Conservation (phyloP, 2,329 filamentous ascomycete genomes). For the Fusarium piperis region DNA sequence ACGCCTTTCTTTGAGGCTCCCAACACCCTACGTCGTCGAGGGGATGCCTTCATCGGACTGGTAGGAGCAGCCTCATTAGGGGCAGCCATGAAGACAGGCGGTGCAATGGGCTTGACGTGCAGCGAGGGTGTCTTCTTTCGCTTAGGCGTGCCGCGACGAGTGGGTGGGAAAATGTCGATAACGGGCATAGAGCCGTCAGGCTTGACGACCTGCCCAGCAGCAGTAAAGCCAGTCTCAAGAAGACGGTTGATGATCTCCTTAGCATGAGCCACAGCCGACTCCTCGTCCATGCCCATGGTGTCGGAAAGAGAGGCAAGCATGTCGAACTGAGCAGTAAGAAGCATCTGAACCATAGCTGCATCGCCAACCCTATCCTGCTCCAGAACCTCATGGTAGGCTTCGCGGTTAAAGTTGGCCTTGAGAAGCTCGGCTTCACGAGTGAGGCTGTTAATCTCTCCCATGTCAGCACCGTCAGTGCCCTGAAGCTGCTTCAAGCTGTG, state of each 20-base stretch:
- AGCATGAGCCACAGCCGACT: slow-evolving; percentile 83
- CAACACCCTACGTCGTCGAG: slow-evolving; percentile 77
- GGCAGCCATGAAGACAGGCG: slow-evolving; percentile 53
- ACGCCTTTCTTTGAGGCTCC: slow-evolving; percentile 73
- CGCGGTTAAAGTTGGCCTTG: slow-evolving; percentile 83
- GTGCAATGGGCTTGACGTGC: slow-evolving; percentile 55
- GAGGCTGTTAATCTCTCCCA: slow-evolving; percentile 73
- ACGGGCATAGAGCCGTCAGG: slow-evolving; percentile 76
- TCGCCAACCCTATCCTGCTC: slow-evolving; percentile 88
- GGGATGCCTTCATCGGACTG: slow-evolving; percentile 77
- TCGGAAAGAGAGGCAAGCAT: slow-evolving; percentile 85
- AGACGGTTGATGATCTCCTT: slow-evolving; percentile 81
- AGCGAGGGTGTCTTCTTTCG: slow-evolving; percentile 65
- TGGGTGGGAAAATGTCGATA: slow-evolving; percentile 75
- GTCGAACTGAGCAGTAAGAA: slow-evolving; percentile 92
- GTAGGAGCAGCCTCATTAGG: slow-evolving; percentile 44
- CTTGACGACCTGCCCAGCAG: slow-evolving; percentile 86
- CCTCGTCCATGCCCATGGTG: slow-evolving; percentile 83
- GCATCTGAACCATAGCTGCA: slow-evolving; percentile 78
- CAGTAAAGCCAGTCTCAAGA: slow-evolving; percentile 77
- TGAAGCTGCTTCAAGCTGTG: slow-evolving; percentile 84
- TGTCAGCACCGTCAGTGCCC: slow-evolving; percentile 60
- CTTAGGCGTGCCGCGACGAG: slow-evolving; percentile 79
- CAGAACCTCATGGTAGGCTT: slow-evolving; percentile 78
- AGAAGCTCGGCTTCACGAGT: slow-evolving; percentile 86